Base-by-base conservation (phyloP, 73 alveolate species). In the Paramecium octaurelia region DNA sequence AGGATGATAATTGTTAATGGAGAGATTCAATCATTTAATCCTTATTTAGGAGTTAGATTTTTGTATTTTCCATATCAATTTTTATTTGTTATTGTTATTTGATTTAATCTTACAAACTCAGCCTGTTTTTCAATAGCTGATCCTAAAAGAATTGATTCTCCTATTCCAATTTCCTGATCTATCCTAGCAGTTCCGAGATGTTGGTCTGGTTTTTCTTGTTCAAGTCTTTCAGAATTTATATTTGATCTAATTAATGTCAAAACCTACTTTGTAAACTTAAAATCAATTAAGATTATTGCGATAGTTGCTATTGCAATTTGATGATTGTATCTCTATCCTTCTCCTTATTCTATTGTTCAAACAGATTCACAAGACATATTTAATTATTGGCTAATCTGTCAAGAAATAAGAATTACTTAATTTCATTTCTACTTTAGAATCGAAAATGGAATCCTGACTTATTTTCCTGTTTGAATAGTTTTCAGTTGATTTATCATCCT, bases 11-110 rank as follows among this genome's bases (percentile, higher is more conserved):
- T 64, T 64, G 42, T 20, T 11, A 14, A 24, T 64, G 42, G 35
- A 64, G 84, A 64, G 84, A 64, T 27, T 64, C 84, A 64, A 64
- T 64, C 84, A 64, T 31, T 10, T 20, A 64, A 64, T 64, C 84
- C 84, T 64, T 64, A 64, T 64, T 31, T 31, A 64, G 12, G 4
- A 64, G 27, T 31, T 27, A 64, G 84, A 64, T 64, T 64, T 64
- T 64, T 31, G 84, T 64, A 24, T 64, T 64, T 64, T 64, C 84
- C 84, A 64, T 64, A 64, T 64, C 84, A 27, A 64, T 64, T 27
- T 24, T 64, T 31, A 64, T 64, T 64, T 64, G 8, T 64, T 64
- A 34, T 31, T 27, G 20, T 24, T 31, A 64, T 64, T 64, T 64
- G 84, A 64, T 64, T 64, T 64, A 64, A 64, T 64, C 84, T 64